Base-by-base conservation (phyloP, 345 rosid genomes). In the Cardamine occulta region DNA sequence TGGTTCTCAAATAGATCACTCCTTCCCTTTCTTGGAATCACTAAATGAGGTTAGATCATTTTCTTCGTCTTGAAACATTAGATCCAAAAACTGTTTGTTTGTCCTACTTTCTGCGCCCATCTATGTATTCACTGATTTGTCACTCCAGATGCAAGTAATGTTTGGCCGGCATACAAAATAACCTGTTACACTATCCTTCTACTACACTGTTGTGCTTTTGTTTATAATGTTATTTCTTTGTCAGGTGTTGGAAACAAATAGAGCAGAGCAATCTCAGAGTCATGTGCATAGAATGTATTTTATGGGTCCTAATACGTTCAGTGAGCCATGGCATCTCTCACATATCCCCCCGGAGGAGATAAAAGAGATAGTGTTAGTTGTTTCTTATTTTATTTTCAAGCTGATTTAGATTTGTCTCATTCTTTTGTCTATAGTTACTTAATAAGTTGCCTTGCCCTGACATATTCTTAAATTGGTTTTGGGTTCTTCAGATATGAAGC, bases 281-380 rank as follows among this genome's bases (percentile, higher is more conserved):
- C 99, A 96, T 73, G 91, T 96, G 74, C 98, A 96, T 80, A 87
- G 99, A 75, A 86, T 96, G 96, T 96, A 90, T 82, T 93, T 96
- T 80, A 89, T 91, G 96, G 99, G 98, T 62, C 93, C 89, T 37
- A 93, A 96, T 84, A 89, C 96, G 42, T 93, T 96, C 79, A 84
- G 96, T 68, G 91, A 96, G 81, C 99, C 99, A 48, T 96, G 98
- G 98, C 91, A 93, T 85, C 93, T 96, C 63, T 91, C 94, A 10
- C 97, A 91, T 70, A 85, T 87, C 31, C 99, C 99, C 68, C 99
- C 99, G 1, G 97, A 91, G 54, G 91, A 93, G 76, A 88, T 96
- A 80, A 89, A 86, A 79, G 99, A 96, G 85, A 93, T 93, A 32
- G 99, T 96, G 99, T 96, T 83, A 82, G 92, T 81, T 67, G 17